Base-by-base conservation (phyloP, 495 filamentous ascomycete genomes). In the Pseudoneurospora amorphoporcata region DNA sequence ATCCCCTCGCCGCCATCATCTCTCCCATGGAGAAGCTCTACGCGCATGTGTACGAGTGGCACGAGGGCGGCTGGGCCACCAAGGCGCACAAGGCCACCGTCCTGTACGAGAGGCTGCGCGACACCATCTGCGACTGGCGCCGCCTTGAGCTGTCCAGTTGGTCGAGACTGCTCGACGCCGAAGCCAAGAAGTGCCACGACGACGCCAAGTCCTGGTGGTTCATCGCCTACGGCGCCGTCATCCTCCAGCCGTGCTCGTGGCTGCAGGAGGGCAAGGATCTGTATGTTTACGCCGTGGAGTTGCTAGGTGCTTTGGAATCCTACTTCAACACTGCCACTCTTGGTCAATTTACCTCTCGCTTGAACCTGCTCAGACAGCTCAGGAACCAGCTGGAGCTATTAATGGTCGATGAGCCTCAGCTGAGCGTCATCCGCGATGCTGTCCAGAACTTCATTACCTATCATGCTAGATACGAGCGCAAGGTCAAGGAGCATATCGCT, bases 181-280 rank as follows among this genome's bases (percentile, higher is more conserved):
- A 99, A 79, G 86, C 89, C 16, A 87, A 89, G 74, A 92, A 90
- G 74, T 92, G 88, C 73, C 82, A 89, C 10, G 86, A 91, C 39
- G 90, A 92, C 76, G 94, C 95, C 10, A 89, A 88, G 73, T 90
- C 91, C 12, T 99, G 95, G 95, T 99, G 94, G 93, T 99, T 98
- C 77, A 88, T 98, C 61, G 92, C 94, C 7, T 98, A 97, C 70
- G 92, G 97, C 81, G 91, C 88, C 38, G 88, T 97, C 69, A 85
- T 99, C 75, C 91, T 89, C 4, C 90, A 89, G 41, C 90, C 94
- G 0, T 80, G 93, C 41, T 87, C 88, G 23, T 82, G 88, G 32
- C 82, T 85, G 3, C 86, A 90, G 73, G 80, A 83, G 70, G 84
- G 83, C 8, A 77, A 86, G 19, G 87, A 90, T 69, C 78, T 96